These are phyloP conservation scores for Sicyos baderoa DNA, from an alignment of 306 rosid genomes.

Conservation along the genomic window DNA sequence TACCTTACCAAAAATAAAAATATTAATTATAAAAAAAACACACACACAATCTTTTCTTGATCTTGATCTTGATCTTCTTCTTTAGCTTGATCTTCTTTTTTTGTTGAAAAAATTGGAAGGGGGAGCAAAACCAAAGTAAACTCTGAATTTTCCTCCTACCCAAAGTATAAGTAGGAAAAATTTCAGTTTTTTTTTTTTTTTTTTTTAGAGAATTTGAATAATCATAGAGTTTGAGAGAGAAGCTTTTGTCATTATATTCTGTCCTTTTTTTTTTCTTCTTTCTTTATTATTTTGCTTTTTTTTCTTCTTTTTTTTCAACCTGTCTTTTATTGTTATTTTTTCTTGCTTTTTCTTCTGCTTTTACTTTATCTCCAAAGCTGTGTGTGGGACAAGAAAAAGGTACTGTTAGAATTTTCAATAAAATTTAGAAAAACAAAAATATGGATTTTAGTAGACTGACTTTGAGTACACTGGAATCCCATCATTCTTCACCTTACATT, in stretches of 20 bases:
- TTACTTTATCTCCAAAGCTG: conserved; percentile 49
- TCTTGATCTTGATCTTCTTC: conserved; percentile 1
- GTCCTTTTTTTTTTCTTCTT: conserved; percentile 21
- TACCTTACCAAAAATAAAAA: not conserved
- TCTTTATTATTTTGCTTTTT: conserved; percentile 43
- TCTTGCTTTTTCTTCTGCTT: conserved; percentile 29
- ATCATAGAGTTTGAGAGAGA: conserved; percentile 57
- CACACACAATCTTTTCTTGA: conserved; percentile 9
- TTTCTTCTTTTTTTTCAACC: conserved; percentile 19
- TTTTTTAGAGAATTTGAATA: too few relatives aligned
- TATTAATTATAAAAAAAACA: not conserved
- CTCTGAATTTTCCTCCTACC: conserved; percentile 24
- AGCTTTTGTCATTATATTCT: conserved; percentile 39
- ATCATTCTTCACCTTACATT: conserved; percentile 30
- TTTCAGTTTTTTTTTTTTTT: too few relatives aligned
- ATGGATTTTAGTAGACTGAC: conserved; percentile 22
- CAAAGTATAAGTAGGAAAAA: conserved; percentile 52
- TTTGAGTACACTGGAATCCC: conserved; percentile 25
- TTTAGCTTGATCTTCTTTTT: conserved; percentile 17
- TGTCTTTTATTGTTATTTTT: conserved; percentile 22
- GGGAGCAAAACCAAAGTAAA: too few relatives aligned
- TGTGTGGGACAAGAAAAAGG: conserved; percentile 61
- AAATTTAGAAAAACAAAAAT: conserved; percentile 7
- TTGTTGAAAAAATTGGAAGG: too few relatives aligned
- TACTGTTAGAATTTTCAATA: conserved; percentile 19